Evolutionary conservation across 495 filamentous ascomycete species (phyloP).

Genomic region (Penicillium canariense): DNA sequence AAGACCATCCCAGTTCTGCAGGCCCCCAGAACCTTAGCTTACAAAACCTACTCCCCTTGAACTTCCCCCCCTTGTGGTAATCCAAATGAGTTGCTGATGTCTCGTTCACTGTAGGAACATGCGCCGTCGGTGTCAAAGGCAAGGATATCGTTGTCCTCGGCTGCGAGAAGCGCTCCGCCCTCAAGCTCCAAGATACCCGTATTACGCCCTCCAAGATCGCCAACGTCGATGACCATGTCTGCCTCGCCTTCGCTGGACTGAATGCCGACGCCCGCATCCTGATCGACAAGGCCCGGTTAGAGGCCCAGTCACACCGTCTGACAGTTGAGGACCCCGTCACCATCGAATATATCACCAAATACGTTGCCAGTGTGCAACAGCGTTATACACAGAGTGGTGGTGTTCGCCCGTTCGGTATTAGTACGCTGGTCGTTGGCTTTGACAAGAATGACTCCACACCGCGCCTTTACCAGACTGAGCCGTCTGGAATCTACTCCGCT

Average conservation of each 20-base stretch:
- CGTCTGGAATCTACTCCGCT: conserved; percentile 96
- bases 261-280: conserved; percentile 97
- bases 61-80: background rate
- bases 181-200: conserved; percentile 98
- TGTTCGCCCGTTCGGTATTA: conserved; percentile 95
- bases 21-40: background rate
- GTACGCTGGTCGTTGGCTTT: conserved; percentile 94
- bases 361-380: conserved; percentile 96
- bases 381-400: conserved; percentile 97
- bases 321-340: conserved; percentile 98
- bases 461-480: conserved; percentile 94
- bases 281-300: conserved; percentile 93
- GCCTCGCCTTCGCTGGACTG: conserved; percentile 93
- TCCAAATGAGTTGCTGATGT: conserved; percentile 11
- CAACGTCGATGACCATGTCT: conserved; percentile 89
- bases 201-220: conserved; percentile 99
- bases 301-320: conserved; percentile 94
- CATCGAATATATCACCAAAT: conserved; percentile 99
- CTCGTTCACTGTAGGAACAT: conserved; percentile 64
- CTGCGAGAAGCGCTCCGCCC: conserved; percentile 97
- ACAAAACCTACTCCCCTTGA: background rate
- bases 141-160: conserved; percentile 90
- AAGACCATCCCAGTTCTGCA: conserved; percentile 19
- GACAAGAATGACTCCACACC: conserved; percentile 85
- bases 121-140: conserved; percentile 96